Base-by-base conservation (phyloP, 129 eudicot species). In the Apium graveolens region DNA sequence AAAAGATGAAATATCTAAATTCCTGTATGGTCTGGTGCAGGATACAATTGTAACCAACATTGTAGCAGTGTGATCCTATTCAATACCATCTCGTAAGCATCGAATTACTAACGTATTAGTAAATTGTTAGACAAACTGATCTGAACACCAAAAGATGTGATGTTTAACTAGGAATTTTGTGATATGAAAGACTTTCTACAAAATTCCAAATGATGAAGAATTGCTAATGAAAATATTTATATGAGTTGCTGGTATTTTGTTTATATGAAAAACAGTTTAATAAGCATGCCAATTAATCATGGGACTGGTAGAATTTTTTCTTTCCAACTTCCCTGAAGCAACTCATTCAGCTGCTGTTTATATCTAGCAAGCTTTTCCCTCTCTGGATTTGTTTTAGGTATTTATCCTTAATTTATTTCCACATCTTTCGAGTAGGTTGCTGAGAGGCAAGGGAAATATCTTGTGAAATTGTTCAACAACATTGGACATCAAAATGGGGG, bases 371-470 rank as follows among this genome's bases (percentile, higher is more conserved):
- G 16, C 75, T 70, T 35, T 20, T 41, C 13, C 46, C 32, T 70
- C 5, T 35, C 21, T 29, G 24, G 6, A 27, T 14, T 29, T 66
- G 2, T 18, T 46, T n/a, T 5, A 32, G 32, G 5, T 65, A 69
- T 69, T 16, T 13, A 69, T 35, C 9, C 20, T 27, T 27, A 12
- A 46, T 44, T 74, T 53, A 55, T 51, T 31, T 49, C 29, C 37
- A 35, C 26, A 77, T 57, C n/a, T 35, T 77, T 69, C 69, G 72
- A 82, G n/a, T 86, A 90, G 98, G 98, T 95, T 45, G 98, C 98
- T 21, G 98, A 95, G 83, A 85, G 98, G 81, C 82, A 95, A 82
- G 98, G 98, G 43, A 95, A 88, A 75, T 95, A 79, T 82, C 86
- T 95, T 5, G 96, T 86, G 17, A 88, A 86, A 45, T 46, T 91